Base-by-base conservation (phyloP, 257 asterid genomes). In the Penstemon eatonii region DNA sequence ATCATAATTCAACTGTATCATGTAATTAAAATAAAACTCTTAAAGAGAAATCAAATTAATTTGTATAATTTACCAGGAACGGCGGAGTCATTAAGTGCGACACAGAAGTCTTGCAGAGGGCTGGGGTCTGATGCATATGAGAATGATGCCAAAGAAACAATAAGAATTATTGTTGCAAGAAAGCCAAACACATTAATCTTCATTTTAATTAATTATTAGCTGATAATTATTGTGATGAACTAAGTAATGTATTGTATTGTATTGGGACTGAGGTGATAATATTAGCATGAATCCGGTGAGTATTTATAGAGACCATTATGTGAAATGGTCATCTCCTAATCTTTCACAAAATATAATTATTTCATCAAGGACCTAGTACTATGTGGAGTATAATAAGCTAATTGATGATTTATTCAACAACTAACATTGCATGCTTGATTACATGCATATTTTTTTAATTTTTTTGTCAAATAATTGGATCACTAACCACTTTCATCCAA, bases 81-180 rank as follows among this genome's bases (percentile, higher is more conserved):
- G 5, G 53, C 11, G 10, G 70, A 13, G 39, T 74, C 78, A 12
- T 65, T 65, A 49, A 74, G 70, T 3, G 74, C 78, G 9, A 74
- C 78, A 8, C 79, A 75, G 12, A 75, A 75, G 63, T 75, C 79
- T 43, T 75, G 79, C 37, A 75, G 54, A 68, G 79, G 79, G 61
- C 68, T 57, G 3, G 56, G 57, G 43, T 75, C 79, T 4, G 68
- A 68, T 42, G 79, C 79, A 25, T 57, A 5, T n/a, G 40, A 52
- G 3, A 41, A 46, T 3, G 56, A 39, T 2, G 46, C 55, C 37
- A 42, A 56, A 68, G 42, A 39, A 36, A 55, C 72, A 6, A 68
- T n/a, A 53, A 58, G 63, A 37, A 55, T 42, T 15, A 15, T 15
- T 52, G 63, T 42, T 25, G 45, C 4, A 18, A 54, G 38, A 8